A percentile compares a stretch with the other conserved stretches of the same genome.
phyloP scores from a whole-genome alignment of 1,139 yeast genomes.

The Hanseniaspora uvarum region DNA sequence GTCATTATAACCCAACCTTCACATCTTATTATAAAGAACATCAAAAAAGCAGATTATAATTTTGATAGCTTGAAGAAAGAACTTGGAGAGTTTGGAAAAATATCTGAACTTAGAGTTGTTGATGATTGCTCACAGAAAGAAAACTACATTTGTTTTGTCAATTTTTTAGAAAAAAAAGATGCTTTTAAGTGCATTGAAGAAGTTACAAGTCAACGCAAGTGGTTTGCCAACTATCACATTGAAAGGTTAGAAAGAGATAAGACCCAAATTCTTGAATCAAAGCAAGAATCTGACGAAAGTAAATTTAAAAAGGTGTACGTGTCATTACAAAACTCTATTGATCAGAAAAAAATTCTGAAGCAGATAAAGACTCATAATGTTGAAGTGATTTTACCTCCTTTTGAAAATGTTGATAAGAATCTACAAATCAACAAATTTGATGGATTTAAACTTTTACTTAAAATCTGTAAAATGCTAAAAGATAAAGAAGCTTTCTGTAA shows the following conservation, averaged over 20 bases:
- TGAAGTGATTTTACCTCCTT: constrained; percentile 3
- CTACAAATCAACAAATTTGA: constrained; percentile 14
- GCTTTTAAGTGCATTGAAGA: constrained; percentile 5
- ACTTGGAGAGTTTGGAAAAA: constrained; percentile 1
- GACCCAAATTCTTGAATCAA: constrained; percentile 26
- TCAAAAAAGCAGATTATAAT: not conserved
- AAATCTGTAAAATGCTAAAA: constrained; percentile 17
- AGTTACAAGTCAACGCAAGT: constrained; percentile 20
- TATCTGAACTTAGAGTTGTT: constrained; percentile 1
- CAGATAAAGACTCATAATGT: constrained; percentile 23
- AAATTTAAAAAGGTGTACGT: constrained; percentile 29
- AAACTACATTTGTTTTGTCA: constrained; percentile 8
- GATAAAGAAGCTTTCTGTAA: constrained; percentile 21
- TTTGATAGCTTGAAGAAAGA: not conserved
- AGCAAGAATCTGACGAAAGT: constrained; percentile 25
- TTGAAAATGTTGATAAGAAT: constrained; percentile 19
- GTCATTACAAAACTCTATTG: constrained; percentile 19
- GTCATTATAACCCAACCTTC: not conserved
- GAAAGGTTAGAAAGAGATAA: constrained; percentile 43
- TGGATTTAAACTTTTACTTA: constrained; percentile 7
- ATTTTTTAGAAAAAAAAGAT: not conserved
- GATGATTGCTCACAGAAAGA: not conserved
- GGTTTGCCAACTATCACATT: constrained; percentile 42
- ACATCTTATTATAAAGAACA: constrained; percentile 11
- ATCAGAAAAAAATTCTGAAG: constrained; percentile 20